Evolutionary conservation across 2,329 filamentous ascomycete species (phyloP).

Genomic region (Canariomyces notabilis): DNA sequence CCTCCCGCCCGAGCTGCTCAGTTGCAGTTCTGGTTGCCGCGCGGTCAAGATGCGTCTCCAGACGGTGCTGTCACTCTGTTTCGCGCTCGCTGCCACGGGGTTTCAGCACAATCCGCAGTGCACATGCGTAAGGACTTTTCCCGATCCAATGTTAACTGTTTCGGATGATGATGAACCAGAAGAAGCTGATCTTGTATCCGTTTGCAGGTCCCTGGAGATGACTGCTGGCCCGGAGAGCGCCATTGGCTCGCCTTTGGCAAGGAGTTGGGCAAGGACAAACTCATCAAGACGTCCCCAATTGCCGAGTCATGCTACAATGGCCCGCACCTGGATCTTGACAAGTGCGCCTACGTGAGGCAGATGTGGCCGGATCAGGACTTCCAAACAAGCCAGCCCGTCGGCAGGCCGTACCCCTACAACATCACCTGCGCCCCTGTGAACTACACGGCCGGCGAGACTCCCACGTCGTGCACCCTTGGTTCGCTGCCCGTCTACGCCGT

Average conservation of each 20-base stretch:
- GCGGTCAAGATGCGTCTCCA: conserved; percentile 12
- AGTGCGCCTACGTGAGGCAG: conserved; percentile 8
- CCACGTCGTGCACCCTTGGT: conserved; percentile 32
- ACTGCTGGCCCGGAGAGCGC: conserved; percentile 45
- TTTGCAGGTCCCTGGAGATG: conserved; percentile 38
- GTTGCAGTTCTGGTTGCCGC: no score
- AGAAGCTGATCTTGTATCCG: neutral
- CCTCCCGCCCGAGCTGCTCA: neutral
- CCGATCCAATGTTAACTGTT: neutral
- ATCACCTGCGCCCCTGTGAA: conserved; percentile 15
- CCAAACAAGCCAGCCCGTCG: conserved; percentile 6
- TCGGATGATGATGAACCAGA: neutral
- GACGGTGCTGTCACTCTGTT: conserved; percentile 4
- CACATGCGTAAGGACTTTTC: conserved; percentile 7
- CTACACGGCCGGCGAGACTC: conserved; percentile 8
- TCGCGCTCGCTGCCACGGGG: neutral
- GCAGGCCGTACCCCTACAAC: conserved; percentile 15
- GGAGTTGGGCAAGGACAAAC: conserved; percentile 43
- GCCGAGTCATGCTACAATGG: conserved; percentile 45
- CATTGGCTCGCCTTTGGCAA: conserved; percentile 47
- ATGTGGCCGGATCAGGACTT: conserved; percentile 16
- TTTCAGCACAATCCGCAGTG: conserved; percentile 3
- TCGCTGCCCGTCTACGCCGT: conserved; percentile 33
- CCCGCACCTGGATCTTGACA: conserved; percentile 4
- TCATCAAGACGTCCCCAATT: conserved; percentile 48